phyloP scores from a whole-genome alignment of 2,329 filamentous ascomycete genomes.

The Aspergillus ruber region DNA sequence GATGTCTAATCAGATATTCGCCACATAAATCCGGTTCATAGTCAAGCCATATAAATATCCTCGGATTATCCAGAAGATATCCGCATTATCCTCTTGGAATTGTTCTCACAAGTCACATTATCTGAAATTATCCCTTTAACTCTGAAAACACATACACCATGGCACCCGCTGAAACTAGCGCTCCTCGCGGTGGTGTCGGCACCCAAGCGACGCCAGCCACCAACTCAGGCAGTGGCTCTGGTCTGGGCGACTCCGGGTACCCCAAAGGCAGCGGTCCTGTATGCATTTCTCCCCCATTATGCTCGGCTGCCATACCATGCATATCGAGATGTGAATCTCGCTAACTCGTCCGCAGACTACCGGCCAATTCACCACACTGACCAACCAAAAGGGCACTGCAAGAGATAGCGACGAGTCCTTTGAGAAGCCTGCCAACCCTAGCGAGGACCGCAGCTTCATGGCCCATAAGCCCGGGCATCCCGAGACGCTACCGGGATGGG shows the following conservation, averaged over 20 bases:
- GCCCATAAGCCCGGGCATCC: neutral
- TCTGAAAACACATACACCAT: neutral
- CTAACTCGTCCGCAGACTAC: neutral
- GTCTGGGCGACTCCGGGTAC: neutral
- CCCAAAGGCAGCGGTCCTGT: neutral
- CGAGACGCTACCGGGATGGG: neutral
- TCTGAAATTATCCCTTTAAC: neutral
- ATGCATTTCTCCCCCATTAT: neutral
- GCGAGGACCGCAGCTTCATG: neutral
- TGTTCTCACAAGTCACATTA: too few relatives aligned
- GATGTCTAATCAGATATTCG: too few relatives aligned
- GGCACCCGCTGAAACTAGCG: neutral
- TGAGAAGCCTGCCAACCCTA: neutral
- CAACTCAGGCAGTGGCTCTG: neutral
- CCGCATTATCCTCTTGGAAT: too few relatives aligned
- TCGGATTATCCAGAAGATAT: too few relatives aligned
- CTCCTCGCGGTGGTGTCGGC: neutral
- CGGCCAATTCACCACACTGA: neutral
- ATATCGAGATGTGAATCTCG: too few relatives aligned
- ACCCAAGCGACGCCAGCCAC: neutral
- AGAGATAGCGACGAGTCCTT: neutral
- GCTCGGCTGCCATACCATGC: too few relatives aligned
- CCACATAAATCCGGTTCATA: too few relatives aligned
- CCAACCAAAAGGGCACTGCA: neutral
- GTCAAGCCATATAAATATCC: too few relatives aligned